A percentile compares a stretch with the other conserved stretches of the same genome.
Conservation (phyloP, 306 rosid genomes). For the Morella rubra region DNA sequence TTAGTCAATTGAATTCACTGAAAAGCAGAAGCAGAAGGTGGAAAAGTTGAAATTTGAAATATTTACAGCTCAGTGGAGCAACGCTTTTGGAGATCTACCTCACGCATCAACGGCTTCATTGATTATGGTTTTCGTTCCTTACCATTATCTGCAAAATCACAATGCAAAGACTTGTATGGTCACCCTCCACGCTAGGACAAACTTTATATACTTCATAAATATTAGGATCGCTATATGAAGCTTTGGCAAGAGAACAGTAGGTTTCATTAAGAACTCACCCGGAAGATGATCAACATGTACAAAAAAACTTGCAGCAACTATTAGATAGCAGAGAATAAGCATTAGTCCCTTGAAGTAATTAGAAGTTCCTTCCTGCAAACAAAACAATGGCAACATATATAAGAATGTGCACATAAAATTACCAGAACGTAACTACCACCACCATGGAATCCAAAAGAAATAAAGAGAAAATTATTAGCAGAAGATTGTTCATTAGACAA, state of each 20-base stretch:
- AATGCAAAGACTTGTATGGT: neutral
- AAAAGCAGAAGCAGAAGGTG: constrained; percentile 17
- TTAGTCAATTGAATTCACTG: constrained; percentile 11
- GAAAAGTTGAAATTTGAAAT: constrained; percentile 7
- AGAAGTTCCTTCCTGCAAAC: constrained; percentile 78
- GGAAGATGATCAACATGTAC: constrained; percentile 62
- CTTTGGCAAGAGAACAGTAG: neutral
- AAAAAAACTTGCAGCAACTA: constrained; percentile 78
- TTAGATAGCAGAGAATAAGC: constrained; percentile 81
- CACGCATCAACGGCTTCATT: constrained; percentile 4
- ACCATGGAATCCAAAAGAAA: neutral
- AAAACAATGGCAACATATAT: constrained; percentile 11
- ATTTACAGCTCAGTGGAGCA: constrained; percentile 23
- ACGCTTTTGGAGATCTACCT: constrained; percentile 15
- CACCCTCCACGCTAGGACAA: neutral
- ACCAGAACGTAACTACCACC: neutral
- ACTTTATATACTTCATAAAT: neutral
- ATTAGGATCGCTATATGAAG: neutral
- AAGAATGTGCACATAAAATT: neutral
- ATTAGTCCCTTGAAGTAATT: constrained; percentile 78
- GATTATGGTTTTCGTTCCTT: constrained; percentile 7
- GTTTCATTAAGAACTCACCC: constrained; percentile 17
- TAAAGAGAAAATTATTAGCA: neutral
- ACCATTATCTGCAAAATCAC: constrained; percentile 24
- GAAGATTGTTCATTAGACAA: neutral